Evolutionary conservation across 2,329 filamentous ascomycete genomes (phyloP), one percentile per base, ranked within the genome.

Genomic region (Aspergillaceae sp.): DNA sequence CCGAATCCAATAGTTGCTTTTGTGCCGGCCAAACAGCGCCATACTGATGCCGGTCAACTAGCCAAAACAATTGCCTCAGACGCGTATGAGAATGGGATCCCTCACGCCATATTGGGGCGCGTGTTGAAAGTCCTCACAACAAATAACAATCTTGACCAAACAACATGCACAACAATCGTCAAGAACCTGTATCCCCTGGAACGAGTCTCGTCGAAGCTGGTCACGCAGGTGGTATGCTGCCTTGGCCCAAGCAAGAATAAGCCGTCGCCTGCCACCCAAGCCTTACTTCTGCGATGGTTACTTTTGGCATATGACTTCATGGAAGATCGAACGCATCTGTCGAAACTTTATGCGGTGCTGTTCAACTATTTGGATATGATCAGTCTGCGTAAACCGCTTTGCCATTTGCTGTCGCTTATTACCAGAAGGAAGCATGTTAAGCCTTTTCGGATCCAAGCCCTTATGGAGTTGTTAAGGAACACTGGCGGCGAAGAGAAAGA

Each of bases 311-410:
- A 90, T 58, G 83, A 88, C 55, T 70, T 83, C 40, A 66, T 92
- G 19, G 80, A 86, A 45, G 77, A 80, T 36, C 75, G 77, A 40
- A 71, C 69, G 5, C 69, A 83, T 6, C 66, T 94, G 42, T 82
- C 82, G 4, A 82, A 80, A 50, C 71, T 84, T 1, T 94, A 94
- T 58, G 74, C 80, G 0, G 78, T 91, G 11, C 66, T 94, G 3
- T 94, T 94, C 62, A 87, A 87, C 52, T 72, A 91, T 52, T 74
- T 94, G 4, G 86, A 94, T 59, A 91, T 87, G 57, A 83, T 87
- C 43, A 84, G 81, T 48, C 78, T 89, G 49, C 77, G 86, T 75
- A 85, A 69, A 44, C 65, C 70, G 7, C 62, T 92, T 42, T 90
- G 87, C 59, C 86, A 94, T 67, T 66, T 94, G 33, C 73, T 94